These are phyloP conservation scores for Camellia sinensis DNA, from an alignment of 148 eudicot genomes.

Conservation along the genomic window DNA sequence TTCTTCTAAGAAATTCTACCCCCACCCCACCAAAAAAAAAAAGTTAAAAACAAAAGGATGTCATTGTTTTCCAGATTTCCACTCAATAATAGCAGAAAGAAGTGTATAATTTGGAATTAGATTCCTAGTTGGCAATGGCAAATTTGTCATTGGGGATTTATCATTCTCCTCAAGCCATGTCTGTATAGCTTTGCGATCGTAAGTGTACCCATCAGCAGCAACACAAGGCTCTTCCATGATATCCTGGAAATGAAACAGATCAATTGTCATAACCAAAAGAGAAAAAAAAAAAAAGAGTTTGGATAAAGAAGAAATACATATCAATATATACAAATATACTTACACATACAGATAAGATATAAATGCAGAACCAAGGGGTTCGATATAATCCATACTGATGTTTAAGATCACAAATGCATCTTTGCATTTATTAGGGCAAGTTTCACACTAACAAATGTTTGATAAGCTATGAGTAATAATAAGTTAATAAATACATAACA, in stretches of 20 bases:
- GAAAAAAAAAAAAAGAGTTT: neutral
- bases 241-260: conserved; percentile 34
- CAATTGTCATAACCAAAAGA: neutral
- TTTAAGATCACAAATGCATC: no score
- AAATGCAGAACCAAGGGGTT: no score
- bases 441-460: no score
- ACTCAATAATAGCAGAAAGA: conserved; percentile 62
- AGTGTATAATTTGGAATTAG: conserved; percentile 65
- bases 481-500: no score
- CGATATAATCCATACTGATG: no score
- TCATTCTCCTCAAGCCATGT: conserved; percentile 65
- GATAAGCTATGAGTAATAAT: no score
- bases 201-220: conserved; percentile 86
- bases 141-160: conserved; percentile 67
- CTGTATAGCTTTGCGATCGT: conserved; percentile 73
- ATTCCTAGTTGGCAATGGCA: conserved; percentile 48
- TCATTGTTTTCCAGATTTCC: conserved; percentile 48
- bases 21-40: neutral
- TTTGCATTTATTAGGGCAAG: no score
- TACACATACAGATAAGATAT: no score
- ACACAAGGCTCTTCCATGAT: conserved; percentile 83
- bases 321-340: no score
- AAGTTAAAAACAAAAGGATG: neutral
- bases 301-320: neutral
- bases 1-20: no score